Percentiles rank a stretch among this genome's conserved stretches.
Evolutionary conservation across 176 grass and related monocot genomes (phyloP).

Genomic region (Areca catechu): DNA sequence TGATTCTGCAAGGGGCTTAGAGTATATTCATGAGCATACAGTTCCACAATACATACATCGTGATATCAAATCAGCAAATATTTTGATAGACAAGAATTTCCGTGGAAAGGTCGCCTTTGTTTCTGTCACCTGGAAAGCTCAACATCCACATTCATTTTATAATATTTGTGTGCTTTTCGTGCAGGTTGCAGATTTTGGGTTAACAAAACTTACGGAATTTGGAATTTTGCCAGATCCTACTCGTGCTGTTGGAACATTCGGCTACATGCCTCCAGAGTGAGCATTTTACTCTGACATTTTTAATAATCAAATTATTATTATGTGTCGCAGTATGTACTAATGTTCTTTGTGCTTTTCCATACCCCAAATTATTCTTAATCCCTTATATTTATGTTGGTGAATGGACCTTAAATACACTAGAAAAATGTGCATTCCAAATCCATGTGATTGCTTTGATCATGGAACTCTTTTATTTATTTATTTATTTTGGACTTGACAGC

Average conservation of each 20-base stretch:
- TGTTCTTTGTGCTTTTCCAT: too few species aligned
- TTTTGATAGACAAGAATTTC: slow-evolving; percentile 21
- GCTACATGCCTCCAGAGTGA: slow-evolving; percentile 18
- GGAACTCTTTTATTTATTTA: too few species aligned
- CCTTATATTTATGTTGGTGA: too few species aligned
- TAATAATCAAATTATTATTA: not conserved
- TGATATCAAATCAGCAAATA: slow-evolving; percentile 24
- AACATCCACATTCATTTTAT: too few species aligned
- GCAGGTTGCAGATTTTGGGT: slow-evolving; percentile 29
- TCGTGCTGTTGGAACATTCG: slow-evolving; percentile 24
- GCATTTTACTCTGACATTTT: not conserved
- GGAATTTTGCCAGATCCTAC: slow-evolving; percentile 9
- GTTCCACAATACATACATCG: slow-evolving; percentile 30
- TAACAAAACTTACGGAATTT: slow-evolving; percentile 24
- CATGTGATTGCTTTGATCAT: too few species aligned
- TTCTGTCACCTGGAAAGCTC: too few species aligned
- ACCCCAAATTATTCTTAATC: too few species aligned
- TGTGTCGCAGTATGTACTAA: not conserved
- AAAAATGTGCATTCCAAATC: too few species aligned
- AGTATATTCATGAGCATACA: slow-evolving; percentile 26
- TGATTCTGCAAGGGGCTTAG: slow-evolving; percentile 20
- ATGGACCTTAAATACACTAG: too few species aligned
- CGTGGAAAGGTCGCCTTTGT: slow-evolving; percentile 12
- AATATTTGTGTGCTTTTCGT: too few species aligned
- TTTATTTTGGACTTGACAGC: too few species aligned